Percentiles rank a stretch among this genome's conserved stretches.
These are phyloP conservation scores for Globisporangium alternatum DNA, from an alignment of 352 stramenopile species.

Conservation along the genomic window DNA sequence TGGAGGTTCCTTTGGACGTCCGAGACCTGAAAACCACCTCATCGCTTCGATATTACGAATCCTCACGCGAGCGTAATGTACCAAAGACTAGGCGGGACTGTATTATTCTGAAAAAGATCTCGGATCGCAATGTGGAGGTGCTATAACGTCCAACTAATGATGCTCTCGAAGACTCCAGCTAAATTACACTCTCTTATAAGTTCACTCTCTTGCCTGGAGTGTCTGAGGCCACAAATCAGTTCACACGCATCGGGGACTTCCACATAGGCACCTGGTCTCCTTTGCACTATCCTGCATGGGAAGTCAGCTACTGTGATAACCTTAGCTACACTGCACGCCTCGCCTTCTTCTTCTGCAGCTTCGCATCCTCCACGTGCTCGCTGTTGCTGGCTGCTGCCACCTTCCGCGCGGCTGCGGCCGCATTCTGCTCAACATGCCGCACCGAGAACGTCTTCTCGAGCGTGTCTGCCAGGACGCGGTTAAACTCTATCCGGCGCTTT, in stretches of 20 bases:
- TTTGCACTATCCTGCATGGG: background rate
- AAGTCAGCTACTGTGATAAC: background rate
- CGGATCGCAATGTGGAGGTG: too few species aligned
- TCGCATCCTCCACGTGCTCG: background rate
- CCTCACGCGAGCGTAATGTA: too few species aligned
- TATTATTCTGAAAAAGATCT: too few species aligned
- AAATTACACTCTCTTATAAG: conserved; percentile 17
- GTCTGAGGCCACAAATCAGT: background rate
- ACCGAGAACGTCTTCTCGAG: conserved; percentile 52
- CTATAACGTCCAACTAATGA: background rate
- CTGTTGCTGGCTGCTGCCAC: conserved; percentile 14
- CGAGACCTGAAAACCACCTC: too few species aligned
- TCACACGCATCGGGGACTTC: background rate
- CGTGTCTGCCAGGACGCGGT: conserved; percentile 41
- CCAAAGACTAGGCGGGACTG: too few species aligned
- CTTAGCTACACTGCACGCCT: conserved; percentile 2
- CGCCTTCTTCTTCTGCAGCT: conserved; percentile 17
- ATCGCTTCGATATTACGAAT: too few species aligned
- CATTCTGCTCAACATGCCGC: conserved; percentile 34
- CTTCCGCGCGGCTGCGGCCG: conserved; percentile 19
- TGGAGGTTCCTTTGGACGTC: too few species aligned
- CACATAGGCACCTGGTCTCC: background rate
- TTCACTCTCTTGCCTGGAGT: conserved; percentile 1
- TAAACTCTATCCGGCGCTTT: conserved; percentile 41
- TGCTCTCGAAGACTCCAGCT: conserved; percentile 8